Percentiles rank a stretch among this genome's conserved stretches.
Evolutionary conservation across 2,329 filamentous ascomycete genomes (phyloP).

Genomic region (Fusarium napiforme): DNA sequence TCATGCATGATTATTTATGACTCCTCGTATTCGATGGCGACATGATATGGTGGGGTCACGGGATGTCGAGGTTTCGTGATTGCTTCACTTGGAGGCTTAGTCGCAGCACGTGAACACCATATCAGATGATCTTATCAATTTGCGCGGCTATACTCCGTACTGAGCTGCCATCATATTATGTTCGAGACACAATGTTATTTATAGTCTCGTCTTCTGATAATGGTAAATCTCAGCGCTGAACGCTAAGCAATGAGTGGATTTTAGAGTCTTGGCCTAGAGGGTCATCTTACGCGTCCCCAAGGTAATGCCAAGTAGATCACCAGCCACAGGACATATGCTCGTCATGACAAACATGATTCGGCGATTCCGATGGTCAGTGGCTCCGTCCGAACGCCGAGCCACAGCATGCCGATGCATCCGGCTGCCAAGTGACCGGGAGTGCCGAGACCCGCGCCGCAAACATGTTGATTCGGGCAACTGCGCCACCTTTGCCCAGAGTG

Average conservation of each 20-base stretch:
- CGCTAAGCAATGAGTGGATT: background rate
- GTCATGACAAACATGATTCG: conserved; percentile 4
- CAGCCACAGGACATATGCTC: conserved; percentile 19
- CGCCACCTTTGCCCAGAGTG: conserved; percentile 24
- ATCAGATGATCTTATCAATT: background rate
- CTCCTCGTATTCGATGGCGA: background rate
- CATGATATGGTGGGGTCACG: background rate
- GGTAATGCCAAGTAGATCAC: conserved; percentile 27
- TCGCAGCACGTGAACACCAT: background rate
- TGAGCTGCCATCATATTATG: background rate
- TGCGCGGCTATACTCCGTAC: no score
- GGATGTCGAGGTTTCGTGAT: background rate
- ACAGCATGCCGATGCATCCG: conserved; percentile 38
- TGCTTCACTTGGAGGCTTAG: background rate
- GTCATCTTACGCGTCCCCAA: conserved; percentile 10
- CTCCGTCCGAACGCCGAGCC: conserved; percentile 17
- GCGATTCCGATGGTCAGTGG: conserved; percentile 9
- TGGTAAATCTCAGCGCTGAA: background rate
- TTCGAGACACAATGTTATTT: background rate
- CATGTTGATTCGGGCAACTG: conserved; percentile 3
- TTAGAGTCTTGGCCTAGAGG: background rate
- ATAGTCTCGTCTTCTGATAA: background rate
- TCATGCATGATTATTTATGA: background rate
- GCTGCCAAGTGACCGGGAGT: conserved; percentile 29
- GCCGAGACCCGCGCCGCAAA: conserved; percentile 23